A percentile compares a stretch with the other conserved stretches of the same genome.
Evolutionary conservation across 2,329 filamentous ascomycete species (phyloP).

Genomic region (Cordyceps farinosa): DNA sequence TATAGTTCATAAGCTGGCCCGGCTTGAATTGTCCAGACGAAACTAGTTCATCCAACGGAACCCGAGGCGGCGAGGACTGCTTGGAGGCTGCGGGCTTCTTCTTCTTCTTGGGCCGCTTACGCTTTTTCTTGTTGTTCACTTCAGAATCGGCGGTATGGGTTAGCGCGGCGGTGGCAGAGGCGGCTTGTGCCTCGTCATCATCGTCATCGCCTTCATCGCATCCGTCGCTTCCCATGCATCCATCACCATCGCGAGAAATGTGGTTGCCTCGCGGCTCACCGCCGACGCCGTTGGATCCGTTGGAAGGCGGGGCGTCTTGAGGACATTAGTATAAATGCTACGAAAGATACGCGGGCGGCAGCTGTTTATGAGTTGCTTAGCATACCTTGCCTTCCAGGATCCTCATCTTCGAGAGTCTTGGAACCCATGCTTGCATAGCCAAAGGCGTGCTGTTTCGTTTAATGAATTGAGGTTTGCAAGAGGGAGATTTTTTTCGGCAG

Average conservation of each 20-base stretch:
- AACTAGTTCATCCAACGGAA: slow-evolving; percentile 32
- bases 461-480: background rate
- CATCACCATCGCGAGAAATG: slow-evolving; percentile 16
- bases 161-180: slow-evolving; percentile 22
- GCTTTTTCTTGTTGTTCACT: slow-evolving; percentile 25
- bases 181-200: slow-evolving; percentile 22
- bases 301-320: slow-evolving; percentile 13
- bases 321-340: background rate
- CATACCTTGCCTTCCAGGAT: slow-evolving; percentile 16
- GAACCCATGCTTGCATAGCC: slow-evolving; percentile 19
- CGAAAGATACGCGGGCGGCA: background rate
- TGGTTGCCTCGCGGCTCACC: slow-evolving; percentile 16
- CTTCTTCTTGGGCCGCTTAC: slow-evolving; percentile 25
- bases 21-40: slow-evolving; percentile 26
- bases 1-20: slow-evolving; percentile 29
- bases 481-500: background rate
- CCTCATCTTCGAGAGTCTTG: slow-evolving; percentile 17
- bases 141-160: slow-evolving; percentile 14
- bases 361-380: background rate
- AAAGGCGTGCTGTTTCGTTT: background rate
- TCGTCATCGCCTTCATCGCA: slow-evolving; percentile 23
- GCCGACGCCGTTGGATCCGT: slow-evolving; percentile 10
- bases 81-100: slow-evolving; percentile 16
- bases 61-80: slow-evolving; percentile 34
- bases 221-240: slow-evolving; percentile 15